Evolutionary conservation across 371 early-diverging fungal genomes (phyloP).

Genomic region (Actinomortierella ambigua): DNA sequence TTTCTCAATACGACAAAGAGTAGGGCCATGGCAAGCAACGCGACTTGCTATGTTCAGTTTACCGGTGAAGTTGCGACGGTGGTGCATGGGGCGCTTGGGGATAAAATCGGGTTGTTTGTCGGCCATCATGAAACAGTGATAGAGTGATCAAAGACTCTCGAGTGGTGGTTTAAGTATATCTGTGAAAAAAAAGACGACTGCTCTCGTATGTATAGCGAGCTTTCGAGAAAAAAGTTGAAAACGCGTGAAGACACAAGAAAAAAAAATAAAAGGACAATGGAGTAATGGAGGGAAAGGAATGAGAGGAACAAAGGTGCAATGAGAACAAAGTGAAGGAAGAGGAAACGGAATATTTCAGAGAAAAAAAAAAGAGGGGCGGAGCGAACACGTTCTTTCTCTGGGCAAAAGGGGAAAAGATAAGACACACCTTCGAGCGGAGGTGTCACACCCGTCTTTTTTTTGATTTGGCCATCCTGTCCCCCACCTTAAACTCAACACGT

Average conservation of each 20-base stretch:
- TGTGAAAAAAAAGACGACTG: no score
- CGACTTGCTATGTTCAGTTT: neutral
- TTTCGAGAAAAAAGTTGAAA: no score
- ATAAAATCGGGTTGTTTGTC: constrained; percentile 24
- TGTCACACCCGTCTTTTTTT: neutral
- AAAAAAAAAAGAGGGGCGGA: neutral
- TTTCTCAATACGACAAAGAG: no score
- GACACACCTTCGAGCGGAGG: neutral
- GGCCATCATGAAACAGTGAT: constrained; percentile 17
- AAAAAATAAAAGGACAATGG: no score
- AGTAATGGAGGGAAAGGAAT: no score
- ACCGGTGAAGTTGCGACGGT: constrained; percentile 46
- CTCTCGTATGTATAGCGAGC: no score
- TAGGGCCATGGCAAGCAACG: no score
- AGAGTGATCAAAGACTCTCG: neutral
- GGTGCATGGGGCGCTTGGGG: constrained; percentile 43
- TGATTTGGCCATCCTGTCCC: neutral
- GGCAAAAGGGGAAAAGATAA: neutral
- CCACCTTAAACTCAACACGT: neutral
- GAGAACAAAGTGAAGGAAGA: neutral
- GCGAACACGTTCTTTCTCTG: no score
- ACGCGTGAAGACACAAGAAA: no score
- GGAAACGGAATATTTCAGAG: neutral
- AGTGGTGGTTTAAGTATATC: no score
- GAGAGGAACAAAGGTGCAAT: neutral